Conservation (phyloP, 2,329 filamentous ascomycete genomes). For the Chlorencoelia australis region DNA sequence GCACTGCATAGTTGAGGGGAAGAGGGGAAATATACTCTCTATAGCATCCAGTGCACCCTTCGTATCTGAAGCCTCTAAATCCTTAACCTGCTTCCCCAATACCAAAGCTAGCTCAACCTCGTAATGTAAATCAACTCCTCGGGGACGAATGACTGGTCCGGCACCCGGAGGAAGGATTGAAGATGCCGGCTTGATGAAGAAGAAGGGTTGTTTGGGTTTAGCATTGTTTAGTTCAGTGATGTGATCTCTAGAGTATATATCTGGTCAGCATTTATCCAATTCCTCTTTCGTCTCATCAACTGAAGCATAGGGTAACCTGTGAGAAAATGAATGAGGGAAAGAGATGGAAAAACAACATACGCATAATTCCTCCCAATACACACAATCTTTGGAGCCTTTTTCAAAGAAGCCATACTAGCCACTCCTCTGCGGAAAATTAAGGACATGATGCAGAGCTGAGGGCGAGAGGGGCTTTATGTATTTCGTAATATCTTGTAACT, state of each 20-base stretch:
- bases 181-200: slow-evolving; percentile 92
- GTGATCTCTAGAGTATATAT: slow-evolving; percentile 89
- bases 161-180: slow-evolving; percentile 71
- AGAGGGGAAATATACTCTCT: slow-evolving; percentile 44
- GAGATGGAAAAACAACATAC: slow-evolving; percentile 38
- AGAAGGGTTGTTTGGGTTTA: slow-evolving; percentile 90
- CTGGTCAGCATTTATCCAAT: too few species aligned
- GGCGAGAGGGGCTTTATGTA: too few species aligned
- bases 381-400: slow-evolving; percentile 47
- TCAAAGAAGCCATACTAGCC: slow-evolving; percentile 34
- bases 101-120: slow-evolving; percentile 90
- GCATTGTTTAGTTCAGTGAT: slow-evolving; percentile 82
- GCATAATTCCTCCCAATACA: slow-evolving; percentile 97
- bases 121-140: slow-evolving; percentile 79
- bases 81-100: slow-evolving; percentile 69
- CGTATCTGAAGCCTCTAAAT: slow-evolving; percentile 65
- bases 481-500: too few species aligned
- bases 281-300: slow-evolving; percentile 1
- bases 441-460: slow-evolving; percentile 25
- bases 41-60: slow-evolving; percentile 73
- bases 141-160: slow-evolving; percentile 72
- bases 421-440: slow-evolving; percentile 24
- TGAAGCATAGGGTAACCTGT: slow-evolving; percentile 1
- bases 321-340: slow-evolving; percentile 1
- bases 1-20: neutral